Base-by-base conservation (phyloP, 352 stramenopile species). In the Phytophthora meadii region DNA sequence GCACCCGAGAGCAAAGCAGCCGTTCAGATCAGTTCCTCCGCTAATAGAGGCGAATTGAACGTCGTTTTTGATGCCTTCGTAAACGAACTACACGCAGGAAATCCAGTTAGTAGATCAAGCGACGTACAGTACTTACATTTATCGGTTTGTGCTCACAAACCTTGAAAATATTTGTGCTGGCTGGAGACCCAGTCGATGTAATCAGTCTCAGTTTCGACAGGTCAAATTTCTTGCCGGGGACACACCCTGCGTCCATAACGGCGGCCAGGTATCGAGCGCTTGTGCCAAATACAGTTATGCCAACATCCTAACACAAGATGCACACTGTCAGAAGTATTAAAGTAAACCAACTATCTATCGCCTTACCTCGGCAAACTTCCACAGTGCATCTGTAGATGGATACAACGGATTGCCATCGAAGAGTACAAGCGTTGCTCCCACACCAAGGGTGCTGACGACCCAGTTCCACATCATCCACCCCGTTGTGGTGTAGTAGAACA, bases 391-490 rank as follows among this genome's bases (percentile, higher is more conserved):
- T 11, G 76, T 67, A 12, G 71, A 81, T 37, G 81, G 81, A 51
- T 90, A 92, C 59, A 90, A 55, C 42, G 83, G 81, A 49, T 94
- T 92, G 34, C 86, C 86, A 37, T 94, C 86, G 19, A 90, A 94
- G 27, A 92, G 62, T 12, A 96, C 85, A 45, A 96, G 57, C 6
- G 86, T 90, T 27, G 85, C 82, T 27, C 85, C 84, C 56, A 87
- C 71, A 15, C 83, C 79, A 10, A 96, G 79, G 5, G 65, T 80
- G 41, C 82, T 90, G 30, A 90, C 81, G 51, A 93, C 69, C 87
- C 87, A 96, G 57, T 95, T 94, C 88, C 88, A 95, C 88, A 95
- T 95, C 88, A 95, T 95, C 87, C 84, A 92, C 4, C 80, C 86
- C 2, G 86, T 94, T 3, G 86, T 94, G 46, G 83, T 92, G 65